Evolutionary conservation across 1,139 yeast genomes (phyloP), one percentile per base, ranked within the genome.

Genomic region (Meyerozyma guilliermondii): DNA sequence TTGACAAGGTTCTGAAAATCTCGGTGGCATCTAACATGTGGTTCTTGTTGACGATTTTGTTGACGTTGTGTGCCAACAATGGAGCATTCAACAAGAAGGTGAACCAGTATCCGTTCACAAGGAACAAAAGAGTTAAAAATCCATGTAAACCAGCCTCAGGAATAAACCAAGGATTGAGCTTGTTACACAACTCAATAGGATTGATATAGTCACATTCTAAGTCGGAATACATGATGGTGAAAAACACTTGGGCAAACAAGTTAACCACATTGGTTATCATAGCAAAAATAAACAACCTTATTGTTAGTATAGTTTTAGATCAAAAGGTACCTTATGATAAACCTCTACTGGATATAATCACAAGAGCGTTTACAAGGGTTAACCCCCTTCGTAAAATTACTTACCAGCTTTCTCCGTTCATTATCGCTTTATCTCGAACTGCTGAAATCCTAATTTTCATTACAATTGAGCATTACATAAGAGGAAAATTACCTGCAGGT

Each of bases 11-110:
- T 72, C 98, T 83, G 71, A 92, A 92, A 59, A 92, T 94, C 69
- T 92, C 98, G 39, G 99, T 92, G 46, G 98, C 98, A 66, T 92
- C 99, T 64, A 94, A 79, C 50, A 88, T 71, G 63, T 92, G 92
- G 63, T 84, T 85, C 66, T 87, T 87, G 55, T 79, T 81, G 62
- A 80, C 59, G 53, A 80, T 72, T 65, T 87, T 87, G 69, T 83
- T 83, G 48, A 73, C 81, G 62, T 89, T 89, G 71, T 74, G 89
- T 35, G 92, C 95, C 46, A 88, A 68, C 50, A 94, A 73, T 40
- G 98, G 98, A 53, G 86, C 69, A 66, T 91, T 91, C 61, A 92
- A 67, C 58, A 91, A 68, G 66, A 92, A 87, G 30, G 91, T 81
- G 65, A 87, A 80, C 98, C 98, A 92, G 70, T 85, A 88, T 24